Conservation (phyloP, 768 basidiomycete species). For the Termitomyces sp. region DNA sequence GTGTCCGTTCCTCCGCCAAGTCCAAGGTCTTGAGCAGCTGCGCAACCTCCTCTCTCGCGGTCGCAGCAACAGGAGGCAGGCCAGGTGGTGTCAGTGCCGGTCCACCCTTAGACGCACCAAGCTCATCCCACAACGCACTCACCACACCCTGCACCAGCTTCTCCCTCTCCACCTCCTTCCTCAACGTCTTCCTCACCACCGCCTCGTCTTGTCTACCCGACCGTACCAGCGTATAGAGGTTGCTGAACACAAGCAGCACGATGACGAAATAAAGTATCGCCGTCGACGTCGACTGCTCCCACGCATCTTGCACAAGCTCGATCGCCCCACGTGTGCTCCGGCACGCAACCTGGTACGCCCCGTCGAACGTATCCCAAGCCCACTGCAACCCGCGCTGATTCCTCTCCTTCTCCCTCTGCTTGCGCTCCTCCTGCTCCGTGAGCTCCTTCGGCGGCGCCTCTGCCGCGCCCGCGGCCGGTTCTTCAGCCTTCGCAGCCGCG, state of each 20-base stretch:
- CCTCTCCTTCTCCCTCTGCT: conserved; percentile 63
- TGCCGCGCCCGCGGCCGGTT: conserved; percentile 12
- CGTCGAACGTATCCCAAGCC: conserved; percentile 85
- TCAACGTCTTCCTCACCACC: conserved; percentile 45
- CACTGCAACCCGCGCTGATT: conserved; percentile 75
- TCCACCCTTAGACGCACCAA: conserved; percentile 39
- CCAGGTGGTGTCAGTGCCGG: conserved; percentile 1
- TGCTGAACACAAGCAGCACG: conserved; percentile 66
- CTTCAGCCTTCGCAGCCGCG: conserved; percentile 18
- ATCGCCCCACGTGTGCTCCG: conserved; percentile 67
- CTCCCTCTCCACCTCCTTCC: conserved; percentile 61
- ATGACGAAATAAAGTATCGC: conserved; percentile 73
- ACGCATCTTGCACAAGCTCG: conserved; percentile 73
- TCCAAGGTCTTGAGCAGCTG: conserved; percentile 49
- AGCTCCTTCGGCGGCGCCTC: conserved; percentile 18
- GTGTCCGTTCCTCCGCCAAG: conserved; percentile 50
- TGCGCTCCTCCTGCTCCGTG: conserved; percentile 32
- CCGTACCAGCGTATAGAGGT: conserved; percentile 57
- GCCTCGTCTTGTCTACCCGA: conserved; percentile 35
- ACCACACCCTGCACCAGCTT: conserved; percentile 72
- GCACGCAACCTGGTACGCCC: conserved; percentile 64
- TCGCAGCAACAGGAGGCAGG: conserved; percentile 7
- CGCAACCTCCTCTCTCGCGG: conserved; percentile 41
- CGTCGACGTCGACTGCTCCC: conserved; percentile 72
- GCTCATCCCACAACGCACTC: conserved; percentile 67